phyloP scores from a whole-genome alignment of 2,329 filamentous ascomycete genomes.

The Grosmannia huntii region DNA sequence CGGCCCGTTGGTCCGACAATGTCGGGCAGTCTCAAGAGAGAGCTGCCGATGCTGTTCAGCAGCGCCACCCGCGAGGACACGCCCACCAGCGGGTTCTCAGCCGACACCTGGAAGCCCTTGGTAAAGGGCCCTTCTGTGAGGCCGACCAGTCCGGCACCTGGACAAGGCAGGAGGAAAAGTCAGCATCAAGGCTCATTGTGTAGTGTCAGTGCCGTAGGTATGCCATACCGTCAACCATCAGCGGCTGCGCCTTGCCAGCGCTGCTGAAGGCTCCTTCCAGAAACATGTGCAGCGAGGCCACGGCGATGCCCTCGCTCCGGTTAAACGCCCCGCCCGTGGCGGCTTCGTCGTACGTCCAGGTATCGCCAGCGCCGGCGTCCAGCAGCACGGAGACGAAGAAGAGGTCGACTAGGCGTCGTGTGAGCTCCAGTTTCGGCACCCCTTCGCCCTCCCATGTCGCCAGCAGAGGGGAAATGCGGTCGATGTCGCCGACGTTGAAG shows the following conservation, averaged over 20 bases:
- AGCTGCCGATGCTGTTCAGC: constrained; percentile 4
- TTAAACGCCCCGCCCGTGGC: constrained; percentile 20
- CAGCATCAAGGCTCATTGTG: too few species aligned
- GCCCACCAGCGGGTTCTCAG: constrained; percentile 1
- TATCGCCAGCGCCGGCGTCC: constrained; percentile 40
- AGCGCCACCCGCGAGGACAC: constrained; percentile 4
- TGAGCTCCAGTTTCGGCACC: constrained; percentile 30
- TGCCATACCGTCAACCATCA: constrained; percentile 20
- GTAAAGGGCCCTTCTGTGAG: constrained; percentile 19
- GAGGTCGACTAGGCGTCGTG: constrained; percentile 43
- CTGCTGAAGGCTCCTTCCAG: constrained; percentile 25
- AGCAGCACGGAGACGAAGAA: constrained; percentile 49
- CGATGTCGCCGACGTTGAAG: constrained; percentile 42
- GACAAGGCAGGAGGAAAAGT: too few species aligned
- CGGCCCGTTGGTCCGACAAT: constrained; percentile 1
- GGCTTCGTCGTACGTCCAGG: constrained; percentile 32
- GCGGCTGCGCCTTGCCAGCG: constrained; percentile 8
- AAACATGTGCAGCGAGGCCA: constrained; percentile 38
- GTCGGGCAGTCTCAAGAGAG: background rate
- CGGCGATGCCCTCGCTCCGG: constrained; percentile 37
- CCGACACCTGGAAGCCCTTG: constrained; percentile 26
- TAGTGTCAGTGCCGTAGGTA: too few species aligned
- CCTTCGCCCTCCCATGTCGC: constrained; percentile 21
- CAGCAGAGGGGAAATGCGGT: constrained; percentile 32
- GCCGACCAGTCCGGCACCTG: constrained; percentile 17